Base-by-base conservation (phyloP, 805 yeast species). In the Debaryomyces hansenii region DNA sequence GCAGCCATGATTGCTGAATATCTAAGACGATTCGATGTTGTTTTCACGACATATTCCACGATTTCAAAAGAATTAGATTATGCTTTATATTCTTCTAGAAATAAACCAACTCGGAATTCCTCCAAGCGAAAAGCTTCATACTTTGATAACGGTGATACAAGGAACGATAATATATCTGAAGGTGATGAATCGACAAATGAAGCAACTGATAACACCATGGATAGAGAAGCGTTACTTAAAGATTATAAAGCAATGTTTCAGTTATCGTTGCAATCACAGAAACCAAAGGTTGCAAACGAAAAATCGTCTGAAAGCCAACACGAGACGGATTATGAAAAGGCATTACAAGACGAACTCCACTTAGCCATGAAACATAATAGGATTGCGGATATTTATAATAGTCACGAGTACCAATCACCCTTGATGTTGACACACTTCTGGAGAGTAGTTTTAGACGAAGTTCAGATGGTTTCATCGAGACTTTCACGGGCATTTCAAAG, bases 391-490 rank as follows among this genome's bases (percentile, higher is more conserved):
- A 51, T 55, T 7, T 59, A 63, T 37, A 49, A 48, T 11, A 49
- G 46, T 18, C 49, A 54, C 45, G 86, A 84, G 55, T 84, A 85
- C 57, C 82, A 89, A 2, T 89, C 96, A 0, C 97, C 97, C 0
- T 68, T 94, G 18, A 85, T 90, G 66, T 68, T 86, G 37, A 65
- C 87, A 9, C 90, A 92, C 54, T 94, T 92, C 64, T 89, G 95
- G 90, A 74, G 99, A 45, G 87, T 94, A 1, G 79, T 92, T 0
- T 67, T 94, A 33, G 99, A 94, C 68, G 99, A 94, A 63, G 98
- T 89, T 1, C 99, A 94, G 66, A 87, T 91, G 91, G 86, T 94
- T 3, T 83, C 89, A 6, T 77, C 79, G 3, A 84, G 84, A 18
- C 75, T 82, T 3, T 80, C 92, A 0, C 80, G 87, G 43, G 89